Percentiles rank a stretch among this genome's conserved stretches.
Evolutionary conservation across 176 grass and related monocot species (phyloP).

Genomic region (Neostapfia colusana): DNA sequence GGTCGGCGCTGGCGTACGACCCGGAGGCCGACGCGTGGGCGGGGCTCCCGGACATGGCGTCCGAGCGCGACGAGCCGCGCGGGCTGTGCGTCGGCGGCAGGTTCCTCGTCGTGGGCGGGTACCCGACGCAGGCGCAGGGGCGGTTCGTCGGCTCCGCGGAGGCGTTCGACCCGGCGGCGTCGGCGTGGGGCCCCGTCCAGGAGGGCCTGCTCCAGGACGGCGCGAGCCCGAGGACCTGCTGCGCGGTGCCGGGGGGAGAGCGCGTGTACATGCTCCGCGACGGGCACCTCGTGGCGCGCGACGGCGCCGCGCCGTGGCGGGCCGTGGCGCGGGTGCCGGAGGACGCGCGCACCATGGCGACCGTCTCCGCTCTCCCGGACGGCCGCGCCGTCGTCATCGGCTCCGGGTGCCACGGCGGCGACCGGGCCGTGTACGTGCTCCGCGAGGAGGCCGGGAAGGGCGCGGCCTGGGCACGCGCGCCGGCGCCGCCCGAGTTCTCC

Average conservation of each 20-base stretch:
- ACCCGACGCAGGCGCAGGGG: conserved; percentile 75
- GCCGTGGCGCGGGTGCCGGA: conserved; percentile 56
- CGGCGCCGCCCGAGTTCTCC: conserved; percentile 51
- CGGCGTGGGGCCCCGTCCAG: conserved; percentile 42
- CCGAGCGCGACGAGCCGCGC: conserved; percentile 76
- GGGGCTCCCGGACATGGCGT: conserved; percentile 67
- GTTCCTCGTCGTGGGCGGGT: conserved; percentile 80
- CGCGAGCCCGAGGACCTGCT: conserved; percentile 55
- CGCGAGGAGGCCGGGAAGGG: conserved; percentile 43
- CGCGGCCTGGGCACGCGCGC: conserved; percentile 44
- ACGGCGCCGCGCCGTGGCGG: conserved; percentile 49
- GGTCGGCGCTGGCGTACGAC: conserved; percentile 72
- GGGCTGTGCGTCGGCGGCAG: conserved; percentile 55
- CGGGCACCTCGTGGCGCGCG: conserved; percentile 48
- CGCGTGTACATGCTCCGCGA: conserved; percentile 64
- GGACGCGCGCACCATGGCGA: conserved; percentile 45
- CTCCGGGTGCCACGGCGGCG: conserved; percentile 54
- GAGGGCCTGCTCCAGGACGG: conserved; percentile 49
- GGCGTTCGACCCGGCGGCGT: conserved; percentile 53
- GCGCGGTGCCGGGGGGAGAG: conserved; percentile 30
- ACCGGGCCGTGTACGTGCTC: conserved; percentile 52
- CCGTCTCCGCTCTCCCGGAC: conserved; percentile 35
- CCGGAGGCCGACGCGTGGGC: conserved; percentile 56
- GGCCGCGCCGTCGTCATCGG: conserved; percentile 61
- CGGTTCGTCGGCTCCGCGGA: conserved; percentile 58